Evolutionary conservation across 768 basidiomycete species (phyloP), one percentile per base, ranked within the genome.

Genomic region (Panaeolus papilionaceus): DNA sequence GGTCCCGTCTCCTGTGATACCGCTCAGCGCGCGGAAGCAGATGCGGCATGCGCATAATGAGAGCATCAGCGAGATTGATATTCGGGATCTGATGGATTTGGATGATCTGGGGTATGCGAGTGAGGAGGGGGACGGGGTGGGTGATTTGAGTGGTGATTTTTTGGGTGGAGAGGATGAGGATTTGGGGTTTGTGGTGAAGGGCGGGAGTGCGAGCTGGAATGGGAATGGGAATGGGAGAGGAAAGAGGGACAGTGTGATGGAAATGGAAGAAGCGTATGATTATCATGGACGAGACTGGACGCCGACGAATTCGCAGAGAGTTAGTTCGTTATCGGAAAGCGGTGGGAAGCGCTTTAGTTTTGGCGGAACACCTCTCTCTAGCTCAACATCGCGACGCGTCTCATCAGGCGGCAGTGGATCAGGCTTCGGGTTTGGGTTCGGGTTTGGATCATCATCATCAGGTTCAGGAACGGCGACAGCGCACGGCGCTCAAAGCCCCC

Each of bases 31-130:
- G 45, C 63, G 69, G 8, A 38, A 63, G 10, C 68, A 66, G 20
- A 70, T 58, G 65, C 67, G 70, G 20, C 73, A 72, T 58, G 71
- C 64, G 33, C 70, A 68, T 28, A 77, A 80, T 69, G 80, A 81
- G 51, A 80, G 79, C 61, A 79, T 82, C 4, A 79, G 78, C 2
- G 72, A 74, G 9, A 81, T 82, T 61, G 79, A 81, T 70, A 76
- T 82, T 62, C 76, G 75, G 33, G 79, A 78, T 64, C 64, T 75
- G 23, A 62, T 74, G 37, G 73, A 68, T 5, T 64, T 70, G 12
- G 72, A 70, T 18, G 66, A 63, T 10, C 39, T 64, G 62, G 64
- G 64, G 62, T 10, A 61, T 69, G 67, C 45, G 38, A 64, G 51
- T 63, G 68, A 69, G 26, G 70, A 69, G 18, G 68, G 64, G 28